These are phyloP conservation scores for Colletotrichum paranaense DNA, from an alignment of 2,329 filamentous ascomycete species.

Conservation along the genomic window DNA sequence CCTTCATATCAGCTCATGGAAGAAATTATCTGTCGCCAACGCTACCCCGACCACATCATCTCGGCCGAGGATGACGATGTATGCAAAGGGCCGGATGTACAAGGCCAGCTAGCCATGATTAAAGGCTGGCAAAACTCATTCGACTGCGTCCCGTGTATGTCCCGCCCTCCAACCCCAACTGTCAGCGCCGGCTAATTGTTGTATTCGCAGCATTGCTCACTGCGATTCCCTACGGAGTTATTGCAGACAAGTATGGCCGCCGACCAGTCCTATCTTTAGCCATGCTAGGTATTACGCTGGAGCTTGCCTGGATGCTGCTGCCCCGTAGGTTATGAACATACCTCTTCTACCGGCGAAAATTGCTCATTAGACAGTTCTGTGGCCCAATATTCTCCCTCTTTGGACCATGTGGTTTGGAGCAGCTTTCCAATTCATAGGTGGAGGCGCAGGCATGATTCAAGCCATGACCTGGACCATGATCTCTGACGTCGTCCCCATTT, in stretches of 20 bases:
- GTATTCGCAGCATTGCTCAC: slow-evolving; percentile 49
- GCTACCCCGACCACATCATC: slow-evolving; percentile 54
- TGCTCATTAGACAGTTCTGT: slow-evolving; percentile 45
- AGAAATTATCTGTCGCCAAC: slow-evolving; percentile 62
- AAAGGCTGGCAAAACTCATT: slow-evolving; percentile 58
- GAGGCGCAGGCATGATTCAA: slow-evolving; percentile 49
- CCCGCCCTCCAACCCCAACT: neutral
- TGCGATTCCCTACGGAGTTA: slow-evolving; percentile 58
- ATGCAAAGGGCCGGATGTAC: slow-evolving; percentile 63
- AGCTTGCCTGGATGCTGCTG: slow-evolving; percentile 43
- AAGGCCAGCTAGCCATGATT: slow-evolving; percentile 63
- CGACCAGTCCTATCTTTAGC: slow-evolving; percentile 52
- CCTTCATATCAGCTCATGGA: slow-evolving; percentile 64
- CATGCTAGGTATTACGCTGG: slow-evolving; percentile 45
- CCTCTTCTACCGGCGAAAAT: slow-evolving; percentile 24
- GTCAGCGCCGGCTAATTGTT: neutral
- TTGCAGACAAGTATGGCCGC: slow-evolving; percentile 60
- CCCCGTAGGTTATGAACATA: slow-evolving; percentile 43
- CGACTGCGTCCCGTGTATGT: slow-evolving; percentile 58
- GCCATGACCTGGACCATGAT: slow-evolving; percentile 60
- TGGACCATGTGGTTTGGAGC: slow-evolving; percentile 51
- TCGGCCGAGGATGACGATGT: slow-evolving; percentile 51
- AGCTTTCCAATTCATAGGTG: slow-evolving; percentile 53
- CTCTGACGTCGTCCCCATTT: slow-evolving; percentile 54
- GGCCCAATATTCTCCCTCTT: slow-evolving; percentile 51